These are phyloP conservation scores for Lactarius evosmus DNA, from an alignment of 768 basidiomycete genomes.

Conservation along the genomic window DNA sequence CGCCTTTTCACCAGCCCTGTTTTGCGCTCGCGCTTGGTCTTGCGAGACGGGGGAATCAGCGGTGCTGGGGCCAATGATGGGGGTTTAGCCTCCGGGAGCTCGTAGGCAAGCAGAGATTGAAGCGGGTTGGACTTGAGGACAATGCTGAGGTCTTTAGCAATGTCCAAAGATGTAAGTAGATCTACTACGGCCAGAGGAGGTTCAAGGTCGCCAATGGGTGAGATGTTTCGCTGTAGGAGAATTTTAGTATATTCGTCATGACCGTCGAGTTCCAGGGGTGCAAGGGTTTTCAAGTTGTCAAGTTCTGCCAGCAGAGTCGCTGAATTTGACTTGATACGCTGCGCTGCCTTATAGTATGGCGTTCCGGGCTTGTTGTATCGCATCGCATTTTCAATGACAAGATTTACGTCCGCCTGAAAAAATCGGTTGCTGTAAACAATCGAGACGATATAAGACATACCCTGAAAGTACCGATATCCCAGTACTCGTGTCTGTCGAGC, in stretches of 20 bases:
- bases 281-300: slow-evolving; percentile 32
- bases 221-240: slow-evolving; percentile 2
- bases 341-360: slow-evolving; percentile 64
- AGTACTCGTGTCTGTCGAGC: slow-evolving; percentile 79
- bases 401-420: slow-evolving; percentile 68
- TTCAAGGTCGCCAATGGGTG: slow-evolving; percentile 69
- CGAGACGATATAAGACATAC: slow-evolving; percentile 35
- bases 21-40: slow-evolving; percentile 29
- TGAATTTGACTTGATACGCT: slow-evolving; percentile 50
- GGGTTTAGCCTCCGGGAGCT: slow-evolving; percentile 59
- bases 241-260: not conserved
- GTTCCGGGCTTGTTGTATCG: slow-evolving; percentile 81
- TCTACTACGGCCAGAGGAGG: slow-evolving; percentile 56
- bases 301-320: slow-evolving; percentile 45
- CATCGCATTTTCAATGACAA: slow-evolving; percentile 84
- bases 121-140: slow-evolving; percentile 58
- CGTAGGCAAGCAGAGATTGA: slow-evolving; percentile 63
- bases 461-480: slow-evolving; percentile 70
- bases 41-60: slow-evolving; percentile 38
- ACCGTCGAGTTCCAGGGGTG: slow-evolving; percentile 16
- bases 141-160: slow-evolving; percentile 53
- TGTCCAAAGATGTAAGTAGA: slow-evolving; percentile 52
- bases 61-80: slow-evolving; percentile 54
- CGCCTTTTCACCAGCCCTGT: slow-evolving; percentile 19
- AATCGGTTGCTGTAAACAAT: not conserved